These are phyloP conservation scores for Nothomitra cinnamomea DNA, from an alignment of 2,329 filamentous ascomycete species.

Conservation along the genomic window DNA sequence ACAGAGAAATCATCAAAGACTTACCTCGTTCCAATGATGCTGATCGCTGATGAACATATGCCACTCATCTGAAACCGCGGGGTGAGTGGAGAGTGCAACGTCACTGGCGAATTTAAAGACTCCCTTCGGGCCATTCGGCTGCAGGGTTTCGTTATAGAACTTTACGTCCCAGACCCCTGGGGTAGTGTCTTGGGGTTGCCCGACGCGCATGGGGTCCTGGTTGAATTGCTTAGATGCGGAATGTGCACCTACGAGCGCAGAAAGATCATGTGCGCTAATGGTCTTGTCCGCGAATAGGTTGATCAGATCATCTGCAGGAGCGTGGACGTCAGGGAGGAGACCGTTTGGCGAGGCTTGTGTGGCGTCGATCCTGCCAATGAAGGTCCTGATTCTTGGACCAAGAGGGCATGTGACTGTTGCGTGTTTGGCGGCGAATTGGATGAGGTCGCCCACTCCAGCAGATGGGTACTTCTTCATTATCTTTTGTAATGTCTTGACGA, in stretches of 20 bases:
- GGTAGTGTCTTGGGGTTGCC: slow-evolving; percentile 29
- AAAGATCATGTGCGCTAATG: slow-evolving; percentile 31
- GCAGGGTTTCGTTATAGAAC: slow-evolving; percentile 30
- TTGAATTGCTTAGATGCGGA: slow-evolving; percentile 31
- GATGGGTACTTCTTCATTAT: slow-evolving; percentile 19
- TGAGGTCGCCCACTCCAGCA: slow-evolving; percentile 36
- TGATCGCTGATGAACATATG: slow-evolving; percentile 10
- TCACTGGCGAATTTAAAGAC: slow-evolving; percentile 28
- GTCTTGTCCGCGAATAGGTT: slow-evolving; percentile 33
- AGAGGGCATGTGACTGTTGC: slow-evolving; percentile 33
- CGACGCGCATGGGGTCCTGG: slow-evolving; percentile 23
- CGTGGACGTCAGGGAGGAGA: slow-evolving; percentile 28
- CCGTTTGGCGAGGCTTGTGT: slow-evolving; percentile 24
- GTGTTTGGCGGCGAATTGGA: slow-evolving; percentile 32
- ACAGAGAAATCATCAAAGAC: background rate
- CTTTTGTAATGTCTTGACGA: slow-evolving; percentile 21
- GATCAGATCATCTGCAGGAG: slow-evolving; percentile 26
- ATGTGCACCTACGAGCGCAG: slow-evolving; percentile 38
- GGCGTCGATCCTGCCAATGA: slow-evolving; percentile 32
- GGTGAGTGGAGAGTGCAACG: slow-evolving; percentile 16
- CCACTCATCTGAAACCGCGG: background rate
- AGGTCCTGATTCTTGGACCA: slow-evolving; percentile 33
- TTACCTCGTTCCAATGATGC: slow-evolving; percentile 16
- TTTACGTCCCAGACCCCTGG: slow-evolving; percentile 32
- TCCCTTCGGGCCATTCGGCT: slow-evolving; percentile 17